These are phyloP conservation scores for Elongisporangium undulatum DNA, from an alignment of 352 stramenopile genomes.

Conservation along the genomic window DNA sequence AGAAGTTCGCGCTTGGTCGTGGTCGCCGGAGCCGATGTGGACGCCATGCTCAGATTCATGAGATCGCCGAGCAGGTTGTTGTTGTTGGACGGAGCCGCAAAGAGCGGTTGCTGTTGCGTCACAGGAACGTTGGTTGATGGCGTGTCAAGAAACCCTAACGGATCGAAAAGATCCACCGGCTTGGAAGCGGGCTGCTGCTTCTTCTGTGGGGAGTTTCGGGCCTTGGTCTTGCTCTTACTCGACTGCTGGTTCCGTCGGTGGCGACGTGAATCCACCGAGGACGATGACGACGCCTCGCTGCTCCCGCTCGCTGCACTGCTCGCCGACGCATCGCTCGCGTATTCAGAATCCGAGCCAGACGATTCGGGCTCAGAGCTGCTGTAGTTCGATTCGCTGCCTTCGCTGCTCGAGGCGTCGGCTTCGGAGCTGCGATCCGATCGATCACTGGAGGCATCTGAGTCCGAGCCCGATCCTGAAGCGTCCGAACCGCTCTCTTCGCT, in stretches of 20 bases:
- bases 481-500: constrained; percentile 57
- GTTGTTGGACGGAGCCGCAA: constrained; percentile 3
- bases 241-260: constrained; percentile 13
- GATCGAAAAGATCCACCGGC: constrained; percentile 33
- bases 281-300: constrained; percentile 20
- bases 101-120: constrained; percentile 4
- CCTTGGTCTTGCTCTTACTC: constrained; percentile 22
- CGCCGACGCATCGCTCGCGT: constrained; percentile 15
- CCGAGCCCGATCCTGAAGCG: constrained; percentile 20
- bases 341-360: constrained; percentile 32
- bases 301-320: background rate
- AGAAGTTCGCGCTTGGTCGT: constrained; percentile 43
- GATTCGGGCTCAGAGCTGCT: constrained; percentile 20
- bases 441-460: constrained; percentile 23
- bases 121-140: constrained; percentile 9
- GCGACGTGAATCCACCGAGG: constrained; percentile 19
- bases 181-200: constrained; percentile 29
- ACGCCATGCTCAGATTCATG: constrained; percentile 57
- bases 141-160: constrained; percentile 40
- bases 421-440: constrained; percentile 36
- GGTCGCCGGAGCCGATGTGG: constrained; percentile 11
- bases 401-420: constrained; percentile 25
- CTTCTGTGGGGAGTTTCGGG: constrained; percentile 29
- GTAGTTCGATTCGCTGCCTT: constrained; percentile 15
- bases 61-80: constrained; percentile 45